A percentile compares a stretch with the other conserved stretches of the same genome.
These are phyloP conservation scores for Abelmoschus esculentus DNA, from an alignment of 345 rosid genomes.

Conservation along the genomic window DNA sequence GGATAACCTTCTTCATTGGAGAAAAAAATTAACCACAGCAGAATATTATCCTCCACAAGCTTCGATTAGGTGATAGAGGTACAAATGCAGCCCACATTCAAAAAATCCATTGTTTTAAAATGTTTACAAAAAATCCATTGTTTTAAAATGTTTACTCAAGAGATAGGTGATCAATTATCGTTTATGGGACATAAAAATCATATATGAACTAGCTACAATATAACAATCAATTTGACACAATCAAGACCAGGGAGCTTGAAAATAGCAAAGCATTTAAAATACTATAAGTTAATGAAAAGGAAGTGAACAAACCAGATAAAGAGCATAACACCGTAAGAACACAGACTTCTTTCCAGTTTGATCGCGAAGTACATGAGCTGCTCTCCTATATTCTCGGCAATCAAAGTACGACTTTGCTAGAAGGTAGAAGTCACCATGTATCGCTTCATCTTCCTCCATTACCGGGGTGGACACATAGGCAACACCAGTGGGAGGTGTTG, in stretches of 20 bases:
- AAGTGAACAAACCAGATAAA: constrained; percentile 63
- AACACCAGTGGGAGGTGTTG: constrained; percentile 64
- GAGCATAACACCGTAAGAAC: constrained; percentile 86
- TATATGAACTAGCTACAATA: not conserved
- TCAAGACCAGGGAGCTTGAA: not conserved
- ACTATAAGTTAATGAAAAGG: not conserved
- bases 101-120: too few relatives aligned
- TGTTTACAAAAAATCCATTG: too few relatives aligned
- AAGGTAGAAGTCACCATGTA: constrained; percentile 73
- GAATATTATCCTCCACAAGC: not conserved
- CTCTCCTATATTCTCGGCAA: constrained; percentile 78
- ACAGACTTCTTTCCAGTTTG: constrained; percentile 72
- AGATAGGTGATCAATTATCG: not conserved
- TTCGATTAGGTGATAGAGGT: not conserved
- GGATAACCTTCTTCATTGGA: not conserved
- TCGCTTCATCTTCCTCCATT: constrained; percentile 72
- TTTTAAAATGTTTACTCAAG: not conserved
- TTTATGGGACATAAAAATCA: not conserved
- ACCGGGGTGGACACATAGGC: constrained; percentile 71
- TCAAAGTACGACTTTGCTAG: constrained; percentile 88
- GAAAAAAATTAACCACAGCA: not conserved
- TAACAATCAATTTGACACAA: not conserved
- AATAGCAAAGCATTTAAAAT: not conserved
- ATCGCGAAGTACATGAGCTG: constrained; percentile 76
- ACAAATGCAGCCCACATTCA: not conserved